Evolutionary conservation across 108 stramenopile genomes (phyloP), one percentile per base, ranked within the genome.

Genomic region (Ochromonas danica): DNA sequence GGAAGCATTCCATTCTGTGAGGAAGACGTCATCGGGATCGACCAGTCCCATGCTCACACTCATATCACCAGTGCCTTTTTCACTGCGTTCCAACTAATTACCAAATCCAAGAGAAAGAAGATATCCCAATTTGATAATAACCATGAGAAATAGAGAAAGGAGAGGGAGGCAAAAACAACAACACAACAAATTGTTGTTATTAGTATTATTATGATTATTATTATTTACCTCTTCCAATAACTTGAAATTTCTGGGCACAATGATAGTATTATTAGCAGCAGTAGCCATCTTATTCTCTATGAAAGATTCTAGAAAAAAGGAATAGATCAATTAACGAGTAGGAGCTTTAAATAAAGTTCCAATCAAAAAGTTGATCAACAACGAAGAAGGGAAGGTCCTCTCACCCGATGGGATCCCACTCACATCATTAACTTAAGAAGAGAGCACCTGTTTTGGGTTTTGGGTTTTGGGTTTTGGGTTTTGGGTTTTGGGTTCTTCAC

Each of bases 191-290:
- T 57, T 57, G 22, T 57, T 22, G 17, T 57, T 57, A 10, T 22
- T 57, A 10, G 51, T 10, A 57, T 17, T 17, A 17, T 22, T 22
- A 22, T 57, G 51, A 57, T 60, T 60, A 60, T 60, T 60, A 70
- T 38, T 31, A 39, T 27, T 27, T 57, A 75, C 72, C 72, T 98
- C 97, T 80, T 97, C 97, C 43, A 98, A 90, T 36, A 98, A 90
- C 86, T 97, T 98, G 91, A 98, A 98, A 82, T 98, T 98, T 40
- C 98, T 91, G 45, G 98, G 98, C 28, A 94, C 91, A 75, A 94
- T 93, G 82, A 82, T 93, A 75, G 72, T 6, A 67, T 28, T 28
- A 31, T 22, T 31, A 6, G 10, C 25, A 14, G 63, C 63, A 51
- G 45, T 51, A 51, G n/a, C n/a, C n/a, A n/a, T n/a, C n/a, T n/a